phyloP scores from a whole-genome alignment of 2,329 filamentous ascomycete species.

The Aspergillus caelatus region DNA sequence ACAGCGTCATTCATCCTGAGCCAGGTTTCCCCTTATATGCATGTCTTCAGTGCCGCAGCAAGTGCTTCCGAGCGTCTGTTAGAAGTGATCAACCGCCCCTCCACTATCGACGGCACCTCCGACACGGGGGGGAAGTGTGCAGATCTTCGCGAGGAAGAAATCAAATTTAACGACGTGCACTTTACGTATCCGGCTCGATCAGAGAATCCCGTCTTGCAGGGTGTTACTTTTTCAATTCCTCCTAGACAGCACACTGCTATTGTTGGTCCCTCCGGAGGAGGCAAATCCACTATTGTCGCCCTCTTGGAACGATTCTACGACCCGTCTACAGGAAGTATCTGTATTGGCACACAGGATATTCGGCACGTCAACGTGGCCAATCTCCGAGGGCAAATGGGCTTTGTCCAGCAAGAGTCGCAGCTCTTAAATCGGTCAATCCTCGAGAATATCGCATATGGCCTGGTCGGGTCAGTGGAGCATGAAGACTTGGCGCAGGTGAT shows the following conservation, averaged over 20 bases:
- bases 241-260: slow-evolving; percentile 46
- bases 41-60: slow-evolving; percentile 52
- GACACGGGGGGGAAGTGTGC: slow-evolving; percentile 27
- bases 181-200: slow-evolving; percentile 43
- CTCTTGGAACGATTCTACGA: slow-evolving; percentile 44
- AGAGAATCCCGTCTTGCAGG: slow-evolving; percentile 36
- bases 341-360: slow-evolving; percentile 33
- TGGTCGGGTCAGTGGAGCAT: slow-evolving; percentile 43
- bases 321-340: slow-evolving; percentile 32
- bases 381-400: slow-evolving; percentile 38
- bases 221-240: slow-evolving; percentile 35
- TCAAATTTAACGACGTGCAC: slow-evolving; percentile 38
- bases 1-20: slow-evolving; percentile 40
- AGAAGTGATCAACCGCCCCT: slow-evolving; percentile 59
- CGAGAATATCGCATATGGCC: slow-evolving; percentile 57
- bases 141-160: slow-evolving; percentile 24
- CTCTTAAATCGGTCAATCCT: slow-evolving; percentile 56
- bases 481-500: slow-evolving; percentile 27
- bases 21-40: slow-evolving; percentile 43
- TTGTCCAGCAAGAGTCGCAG: slow-evolving; percentile 56
- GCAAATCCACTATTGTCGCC: slow-evolving; percentile 53
- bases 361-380: slow-evolving; percentile 36
- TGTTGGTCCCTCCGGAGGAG: slow-evolving; percentile 55
- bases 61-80: slow-evolving; percentile 61
- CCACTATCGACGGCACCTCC: slow-evolving; percentile 48